phyloP scores from a whole-genome alignment of 441 rosid species.

The Euphorbia celastroides region DNA sequence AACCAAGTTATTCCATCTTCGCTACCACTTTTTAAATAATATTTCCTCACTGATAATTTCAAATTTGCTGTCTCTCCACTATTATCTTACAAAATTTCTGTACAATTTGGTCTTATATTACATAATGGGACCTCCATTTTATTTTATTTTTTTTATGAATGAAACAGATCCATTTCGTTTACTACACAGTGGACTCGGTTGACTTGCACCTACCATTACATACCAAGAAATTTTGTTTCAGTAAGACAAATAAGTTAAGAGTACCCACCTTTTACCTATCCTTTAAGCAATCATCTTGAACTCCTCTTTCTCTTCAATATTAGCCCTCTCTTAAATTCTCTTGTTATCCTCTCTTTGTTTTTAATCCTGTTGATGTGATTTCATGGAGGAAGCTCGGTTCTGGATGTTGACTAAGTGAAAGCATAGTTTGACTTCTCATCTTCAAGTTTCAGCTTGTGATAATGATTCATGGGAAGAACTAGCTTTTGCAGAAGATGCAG shows the following conservation, averaged over 20 bases:
- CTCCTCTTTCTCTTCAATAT: background rate
- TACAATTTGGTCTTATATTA: constrained; percentile 3
- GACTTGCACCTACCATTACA: constrained; percentile 25
- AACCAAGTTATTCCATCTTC: background rate
- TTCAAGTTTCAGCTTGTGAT: constrained; percentile 27
- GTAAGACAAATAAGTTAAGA: constrained; percentile 24
- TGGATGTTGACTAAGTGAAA: constrained; percentile 51
- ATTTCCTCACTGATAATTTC: too few species aligned
- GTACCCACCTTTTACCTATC: constrained; percentile 29
- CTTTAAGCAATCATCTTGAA: constrained; percentile 14
- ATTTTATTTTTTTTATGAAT: background rate
- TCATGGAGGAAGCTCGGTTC: constrained; percentile 43
- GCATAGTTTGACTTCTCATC: constrained; percentile 28
- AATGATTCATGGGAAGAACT: constrained; percentile 91
- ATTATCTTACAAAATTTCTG: background rate
- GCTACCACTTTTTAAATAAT: background rate
- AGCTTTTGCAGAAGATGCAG: constrained; percentile 91
- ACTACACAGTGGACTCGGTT: constrained; percentile 14
- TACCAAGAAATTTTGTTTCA: constrained; percentile 24
- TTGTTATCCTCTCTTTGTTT: constrained; percentile 7
- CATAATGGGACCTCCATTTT: background rate
- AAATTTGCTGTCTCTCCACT: background rate
- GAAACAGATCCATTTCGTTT: constrained; percentile 5
- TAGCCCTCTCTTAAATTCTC: background rate
- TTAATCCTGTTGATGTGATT: background rate